Percentiles rank a stretch among this genome's conserved stretches.
Conservation (phyloP, 306 rosid species). For the Corylus americana region DNA sequence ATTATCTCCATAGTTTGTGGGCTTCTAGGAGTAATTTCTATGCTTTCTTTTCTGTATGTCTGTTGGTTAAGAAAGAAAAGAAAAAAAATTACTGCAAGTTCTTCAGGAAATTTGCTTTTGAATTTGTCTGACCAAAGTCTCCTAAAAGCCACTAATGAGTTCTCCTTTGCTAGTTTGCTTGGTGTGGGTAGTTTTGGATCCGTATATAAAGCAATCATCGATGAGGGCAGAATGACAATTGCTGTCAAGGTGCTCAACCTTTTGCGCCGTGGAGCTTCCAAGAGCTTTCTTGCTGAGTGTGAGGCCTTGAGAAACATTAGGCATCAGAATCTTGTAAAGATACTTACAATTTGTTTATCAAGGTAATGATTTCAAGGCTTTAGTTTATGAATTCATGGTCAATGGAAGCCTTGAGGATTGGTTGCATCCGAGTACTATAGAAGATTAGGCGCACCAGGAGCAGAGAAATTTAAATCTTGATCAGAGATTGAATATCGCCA, state of each 20-base stretch:
- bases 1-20: background rate
- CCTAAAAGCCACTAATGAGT: background rate
- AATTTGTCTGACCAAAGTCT: background rate
- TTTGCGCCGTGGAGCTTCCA: background rate
- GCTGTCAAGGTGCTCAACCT: background rate
- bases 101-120: background rate
- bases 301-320: background rate
- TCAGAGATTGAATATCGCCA: background rate
- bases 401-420: background rate
- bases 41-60: background rate
- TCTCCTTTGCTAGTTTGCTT: background rate
- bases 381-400: background rate
- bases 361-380: background rate
- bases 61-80: background rate
- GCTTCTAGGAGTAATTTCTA: background rate
- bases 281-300: background rate
- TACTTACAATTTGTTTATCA: background rate
- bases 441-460: background rate
- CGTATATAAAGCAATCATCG: background rate
- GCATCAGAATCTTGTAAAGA: background rate
- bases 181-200: background rate
- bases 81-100: background rate
- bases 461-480: background rate
- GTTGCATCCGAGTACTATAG: background rate
- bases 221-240: background rate